Percentiles rank a stretch among this genome's conserved stretches.
Conservation (phyloP, 768 basidiomycete genomes). For the Strobilomyces dryophilus region DNA sequence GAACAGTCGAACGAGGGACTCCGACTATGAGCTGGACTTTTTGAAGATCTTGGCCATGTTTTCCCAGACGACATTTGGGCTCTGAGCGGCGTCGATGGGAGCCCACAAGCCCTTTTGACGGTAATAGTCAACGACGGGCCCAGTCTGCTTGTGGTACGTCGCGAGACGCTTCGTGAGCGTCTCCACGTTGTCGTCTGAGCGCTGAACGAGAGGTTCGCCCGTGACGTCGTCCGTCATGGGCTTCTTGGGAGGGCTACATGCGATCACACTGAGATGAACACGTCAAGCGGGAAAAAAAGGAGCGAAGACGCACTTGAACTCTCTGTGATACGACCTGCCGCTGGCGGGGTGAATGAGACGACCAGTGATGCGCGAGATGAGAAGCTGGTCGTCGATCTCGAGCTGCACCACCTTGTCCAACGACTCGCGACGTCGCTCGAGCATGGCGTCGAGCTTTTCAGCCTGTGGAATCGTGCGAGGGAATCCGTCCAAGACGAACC, state of each 20-base stretch:
- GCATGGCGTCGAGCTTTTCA: constrained; percentile 93
- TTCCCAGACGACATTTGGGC: constrained; percentile 90
- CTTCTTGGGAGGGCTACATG: constrained; percentile 95
- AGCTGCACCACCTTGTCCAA: constrained; percentile 92
- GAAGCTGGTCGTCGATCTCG: constrained; percentile 87
- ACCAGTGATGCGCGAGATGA: constrained; percentile 97
- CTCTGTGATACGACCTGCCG: constrained; percentile 91
- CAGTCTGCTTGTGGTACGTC: constrained; percentile 92
- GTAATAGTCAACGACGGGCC: constrained; percentile 96
- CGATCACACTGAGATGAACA: constrained; percentile 7
- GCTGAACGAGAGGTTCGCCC: constrained; percentile 94
- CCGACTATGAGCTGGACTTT: constrained; percentile 18
- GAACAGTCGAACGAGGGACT: not conserved
- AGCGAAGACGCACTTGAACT: constrained; percentile 83
- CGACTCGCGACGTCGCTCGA: constrained; percentile 74
- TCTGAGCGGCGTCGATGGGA: constrained; percentile 91
- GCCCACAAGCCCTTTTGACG: constrained; percentile 86
- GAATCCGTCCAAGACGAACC: constrained; percentile 99
- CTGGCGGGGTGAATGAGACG: constrained; percentile 87
- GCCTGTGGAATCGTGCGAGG: constrained; percentile 96
- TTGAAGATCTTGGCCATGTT: constrained; percentile 64
- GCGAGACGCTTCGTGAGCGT: constrained; percentile 84
- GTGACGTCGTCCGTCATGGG: constrained; percentile 89
- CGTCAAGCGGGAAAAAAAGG: not conserved
- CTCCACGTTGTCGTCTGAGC: constrained; percentile 97